Evolutionary conservation across 257 asterid species (phyloP).

Genomic region (Salvia hispanica): DNA sequence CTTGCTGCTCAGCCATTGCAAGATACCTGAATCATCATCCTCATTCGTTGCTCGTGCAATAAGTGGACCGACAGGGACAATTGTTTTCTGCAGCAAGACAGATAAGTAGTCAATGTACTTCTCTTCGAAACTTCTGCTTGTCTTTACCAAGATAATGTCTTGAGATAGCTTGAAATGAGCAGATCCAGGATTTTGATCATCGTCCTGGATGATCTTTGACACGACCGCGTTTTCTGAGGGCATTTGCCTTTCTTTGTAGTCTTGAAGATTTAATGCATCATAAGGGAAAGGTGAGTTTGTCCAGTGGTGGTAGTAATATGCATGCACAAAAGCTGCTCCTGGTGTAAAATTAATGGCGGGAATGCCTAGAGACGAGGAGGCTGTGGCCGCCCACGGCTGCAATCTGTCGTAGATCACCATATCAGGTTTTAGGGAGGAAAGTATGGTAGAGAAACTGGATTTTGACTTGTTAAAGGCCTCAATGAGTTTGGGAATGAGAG

Average conservation of each 20-base stretch:
- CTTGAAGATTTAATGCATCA: slow-evolving; percentile 31
- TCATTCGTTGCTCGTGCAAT: neutral
- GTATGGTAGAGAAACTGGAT: slow-evolving; percentile 33
- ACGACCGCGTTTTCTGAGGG: neutral
- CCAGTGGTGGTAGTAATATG: slow-evolving; percentile 33
- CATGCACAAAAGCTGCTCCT: neutral
- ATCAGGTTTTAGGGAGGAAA: slow-evolving; percentile 36
- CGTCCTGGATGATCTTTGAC: neutral
- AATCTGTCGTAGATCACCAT: slow-evolving; percentile 41
- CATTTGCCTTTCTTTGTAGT: slow-evolving; percentile 29
- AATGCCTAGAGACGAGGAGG: slow-evolving; percentile 35
- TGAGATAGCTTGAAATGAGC: slow-evolving; percentile 28
- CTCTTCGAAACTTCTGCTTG: slow-evolving; percentile 38
- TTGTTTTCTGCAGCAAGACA: slow-evolving; percentile 19
- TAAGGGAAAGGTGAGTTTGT: slow-evolving; percentile 37
- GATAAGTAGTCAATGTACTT: slow-evolving; percentile 46
- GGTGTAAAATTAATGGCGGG: slow-evolving; percentile 35
- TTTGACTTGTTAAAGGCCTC: slow-evolving; percentile 30
- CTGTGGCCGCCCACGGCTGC: slow-evolving; percentile 43
- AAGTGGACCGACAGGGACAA: slow-evolving; percentile 42
- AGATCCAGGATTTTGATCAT: slow-evolving; percentile 22
- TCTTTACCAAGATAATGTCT: slow-evolving; percentile 40
- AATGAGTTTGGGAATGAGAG: slow-evolving; percentile 35
- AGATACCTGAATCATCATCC: slow-evolving; percentile 18
- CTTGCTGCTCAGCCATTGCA: slow-evolving; percentile 41